Evolutionary conservation across 2,329 filamentous ascomycete species (phyloP).

Genomic region (Aureobasidium namibiae): DNA sequence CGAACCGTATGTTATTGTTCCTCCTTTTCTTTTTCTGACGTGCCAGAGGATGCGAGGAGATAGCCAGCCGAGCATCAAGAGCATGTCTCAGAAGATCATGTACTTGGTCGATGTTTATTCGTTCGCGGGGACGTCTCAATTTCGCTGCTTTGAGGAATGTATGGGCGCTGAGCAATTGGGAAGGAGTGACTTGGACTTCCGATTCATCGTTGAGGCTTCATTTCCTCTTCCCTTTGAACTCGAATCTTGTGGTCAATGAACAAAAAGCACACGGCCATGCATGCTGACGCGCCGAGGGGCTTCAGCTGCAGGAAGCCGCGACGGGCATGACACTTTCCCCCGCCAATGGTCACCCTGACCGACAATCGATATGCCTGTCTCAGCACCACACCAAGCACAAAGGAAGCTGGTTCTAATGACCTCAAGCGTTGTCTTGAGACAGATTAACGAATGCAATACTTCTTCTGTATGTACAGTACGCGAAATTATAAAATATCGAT

Average conservation of each 20-base stretch:
- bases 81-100: slow-evolving; percentile 12
- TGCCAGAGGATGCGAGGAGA: slow-evolving; percentile 17
- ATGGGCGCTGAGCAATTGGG: neutral
- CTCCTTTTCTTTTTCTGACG: neutral
- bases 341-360: neutral
- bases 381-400: too few species aligned
- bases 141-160: slow-evolving; percentile 4
- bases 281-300: slow-evolving; percentile 6
- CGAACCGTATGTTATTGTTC: neutral
- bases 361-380: neutral
- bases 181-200: neutral
- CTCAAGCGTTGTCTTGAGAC: too few species aligned
- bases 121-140: neutral
- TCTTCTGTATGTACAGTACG: neutral
- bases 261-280: neutral
- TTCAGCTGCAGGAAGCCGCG: neutral
- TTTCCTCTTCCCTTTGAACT: neutral
- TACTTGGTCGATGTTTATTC: neutral
- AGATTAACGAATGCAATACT: neutral
- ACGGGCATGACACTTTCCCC: neutral
- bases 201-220: neutral
- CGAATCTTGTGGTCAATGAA: neutral
- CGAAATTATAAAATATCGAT: neutral
- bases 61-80: slow-evolving; percentile 14
- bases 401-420: too few species aligned